phyloP scores from a whole-genome alignment of 2,329 filamentous ascomycete genomes.

The Fusarium torreyae region DNA sequence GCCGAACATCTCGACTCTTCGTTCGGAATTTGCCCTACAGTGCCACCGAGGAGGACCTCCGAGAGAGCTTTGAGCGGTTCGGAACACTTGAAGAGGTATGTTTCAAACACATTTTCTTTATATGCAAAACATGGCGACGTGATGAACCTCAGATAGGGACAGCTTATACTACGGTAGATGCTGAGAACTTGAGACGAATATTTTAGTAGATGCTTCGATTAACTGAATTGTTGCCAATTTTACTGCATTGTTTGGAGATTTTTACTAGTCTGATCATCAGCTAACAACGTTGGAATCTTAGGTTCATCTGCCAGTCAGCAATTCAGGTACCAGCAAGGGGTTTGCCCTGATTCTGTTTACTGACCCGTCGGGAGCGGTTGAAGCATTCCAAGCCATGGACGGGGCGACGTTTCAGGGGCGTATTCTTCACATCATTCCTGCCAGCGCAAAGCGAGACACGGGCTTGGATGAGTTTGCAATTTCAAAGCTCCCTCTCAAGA shows the following conservation, averaged over 20 bases:
- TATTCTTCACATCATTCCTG: conserved; percentile 90
- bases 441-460: conserved; percentile 83
- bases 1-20: conserved; percentile 84
- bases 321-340: conserved; percentile 83
- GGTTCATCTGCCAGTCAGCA: conserved; percentile 88
- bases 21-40: conserved; percentile 90
- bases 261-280: conserved; percentile 35
- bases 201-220: conserved; percentile 99
- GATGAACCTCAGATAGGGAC: conserved; percentile 99
- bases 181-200: conserved; percentile 92
- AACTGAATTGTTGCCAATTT: conserved; percentile 71
- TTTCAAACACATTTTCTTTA: conserved; percentile 42
- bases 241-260: conserved; percentile 41
- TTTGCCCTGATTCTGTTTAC: conserved; percentile 89
- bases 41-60: conserved; percentile 82
- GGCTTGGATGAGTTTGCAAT: conserved; percentile 90
- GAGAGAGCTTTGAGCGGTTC: conserved; percentile 78
- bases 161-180: conserved; percentile 95
- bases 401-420: conserved; percentile 93
- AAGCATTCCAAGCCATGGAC: conserved; percentile 85
- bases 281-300: conserved; percentile 61
- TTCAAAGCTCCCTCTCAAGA: conserved; percentile 93
- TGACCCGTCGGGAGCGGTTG: conserved; percentile 79
- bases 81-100: conserved; percentile 91
- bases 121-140: conserved; percentile 62